Evolutionary conservation across 768 basidiomycete species (phyloP).

Genomic region (Suillus variegatus): DNA sequence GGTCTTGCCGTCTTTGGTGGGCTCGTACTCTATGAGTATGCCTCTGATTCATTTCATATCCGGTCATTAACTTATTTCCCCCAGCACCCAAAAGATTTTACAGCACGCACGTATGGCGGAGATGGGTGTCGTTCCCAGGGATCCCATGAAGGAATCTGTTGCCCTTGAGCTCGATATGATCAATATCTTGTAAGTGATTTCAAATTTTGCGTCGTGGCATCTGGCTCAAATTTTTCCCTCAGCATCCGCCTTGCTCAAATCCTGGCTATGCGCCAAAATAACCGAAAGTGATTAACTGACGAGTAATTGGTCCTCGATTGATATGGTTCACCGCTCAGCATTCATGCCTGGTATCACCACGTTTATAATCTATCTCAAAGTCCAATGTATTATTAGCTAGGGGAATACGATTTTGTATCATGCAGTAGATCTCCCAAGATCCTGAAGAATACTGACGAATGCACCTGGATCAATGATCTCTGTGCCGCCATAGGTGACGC

Average conservation of each 20-base stretch:
- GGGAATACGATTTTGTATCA: slow-evolving; percentile 19
- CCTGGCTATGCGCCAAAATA: slow-evolving; percentile 63
- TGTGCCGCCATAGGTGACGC: slow-evolving; percentile 92
- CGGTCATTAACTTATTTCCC: slow-evolving; percentile 3
- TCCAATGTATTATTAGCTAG: slow-evolving; percentile 5
- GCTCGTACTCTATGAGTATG: slow-evolving; percentile 86
- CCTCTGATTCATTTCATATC: slow-evolving; percentile 1
- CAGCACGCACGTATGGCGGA: slow-evolving; percentile 75
- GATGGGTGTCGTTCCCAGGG: slow-evolving; percentile 61
- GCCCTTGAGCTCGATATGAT: slow-evolving; percentile 84
- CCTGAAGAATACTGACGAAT: slow-evolving; percentile 74
- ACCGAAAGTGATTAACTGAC: slow-evolving; percentile 46
- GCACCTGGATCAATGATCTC: slow-evolving; percentile 90
- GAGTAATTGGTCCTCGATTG: not conserved
- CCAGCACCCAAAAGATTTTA: slow-evolving; percentile 83
- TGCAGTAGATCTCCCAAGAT: slow-evolving; percentile 51
- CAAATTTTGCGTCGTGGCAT: not conserved
- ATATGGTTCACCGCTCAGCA: not conserved
- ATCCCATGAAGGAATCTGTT: slow-evolving; percentile 79
- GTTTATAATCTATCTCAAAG: not conserved
- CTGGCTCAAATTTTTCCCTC: slow-evolving; percentile 15
- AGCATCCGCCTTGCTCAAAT: slow-evolving; percentile 84
- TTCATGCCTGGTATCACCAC: not conserved
- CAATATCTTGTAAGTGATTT: slow-evolving; percentile 73
- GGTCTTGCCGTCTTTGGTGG: slow-evolving; percentile 87